Evolutionary conservation across 108 stramenopile species (phyloP), one percentile per base, ranked within the genome.

Genomic region (Nannochloropsis gaditana): DNA sequence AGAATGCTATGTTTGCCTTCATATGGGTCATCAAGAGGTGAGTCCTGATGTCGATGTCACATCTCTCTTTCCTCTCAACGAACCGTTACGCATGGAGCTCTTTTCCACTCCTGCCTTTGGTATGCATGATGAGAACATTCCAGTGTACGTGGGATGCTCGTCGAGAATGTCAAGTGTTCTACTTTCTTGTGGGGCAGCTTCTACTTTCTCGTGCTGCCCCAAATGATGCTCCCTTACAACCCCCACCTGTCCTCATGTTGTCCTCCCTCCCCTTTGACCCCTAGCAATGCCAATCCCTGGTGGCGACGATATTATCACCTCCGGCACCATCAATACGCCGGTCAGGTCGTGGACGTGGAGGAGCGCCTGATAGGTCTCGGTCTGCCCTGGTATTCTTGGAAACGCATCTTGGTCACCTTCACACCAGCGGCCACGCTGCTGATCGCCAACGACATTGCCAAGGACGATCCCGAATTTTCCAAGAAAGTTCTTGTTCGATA

Each of bases 201-300:
- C 31, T 31, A 31, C 31, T 31, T 31, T 1, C 31, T 31, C 31
- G n/a, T 31, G 31, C 31, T 31, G 31, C 31, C 31, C 31, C 31
- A 31, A 31, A 31, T 31, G 31, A 31, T 31, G 31, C 0, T 31
- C 31, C 31, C 31, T 31, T 31, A 31, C 31, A 31, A 73, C 59
- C 5, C 59, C n/a, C 59, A 4, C 2, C 59, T n/a, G 15, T 3
- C 59, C n/a, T n/a, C 59, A 15, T 73, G 2, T n/a, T n/a, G 15
- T n/a, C 59, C 59, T 8, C 2, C 8, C 59, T 73, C n/a, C 59
- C 8, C 2, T 73, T 31, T 31, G 31, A 31, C 59, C 59, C n/a
- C 59, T n/a, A 73, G 59, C 59, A 73, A 73, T n/a, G 59, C 59
- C 59, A 73, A 73, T n/a, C 59, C 59, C 59, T 73, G 59, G 59